phyloP scores from a whole-genome alignment of 305 asterid genomes.

The Solanum hybrid region DNA sequence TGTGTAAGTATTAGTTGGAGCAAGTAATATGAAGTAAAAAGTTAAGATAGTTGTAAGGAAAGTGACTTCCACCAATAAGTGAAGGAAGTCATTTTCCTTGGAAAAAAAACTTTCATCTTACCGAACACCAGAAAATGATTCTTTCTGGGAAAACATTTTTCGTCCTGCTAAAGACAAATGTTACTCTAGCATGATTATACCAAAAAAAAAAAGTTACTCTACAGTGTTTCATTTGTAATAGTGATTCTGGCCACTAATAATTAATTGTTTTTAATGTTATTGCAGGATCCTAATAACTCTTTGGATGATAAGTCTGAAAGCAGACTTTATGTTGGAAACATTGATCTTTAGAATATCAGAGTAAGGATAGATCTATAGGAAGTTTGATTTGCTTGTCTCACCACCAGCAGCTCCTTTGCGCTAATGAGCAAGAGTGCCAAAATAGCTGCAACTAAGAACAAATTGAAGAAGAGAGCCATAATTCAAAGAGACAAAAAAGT shows the following conservation, averaged over 20 bases:
- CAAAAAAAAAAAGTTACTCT: background rate
- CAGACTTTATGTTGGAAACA: constrained; percentile 74
- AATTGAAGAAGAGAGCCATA: constrained; percentile 38
- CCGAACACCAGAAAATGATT: background rate
- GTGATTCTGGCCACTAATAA: background rate
- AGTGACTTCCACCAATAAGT: background rate
- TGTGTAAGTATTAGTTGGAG: background rate
- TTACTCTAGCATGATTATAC: background rate
- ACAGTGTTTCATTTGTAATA: background rate
- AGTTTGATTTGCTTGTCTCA: too few species aligned
- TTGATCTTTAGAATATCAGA: constrained; percentile 73
- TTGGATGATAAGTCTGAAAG: constrained; percentile 50
- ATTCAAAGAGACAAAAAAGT: constrained; percentile 45
- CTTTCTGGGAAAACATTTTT: background rate
- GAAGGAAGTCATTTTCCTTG: background rate
- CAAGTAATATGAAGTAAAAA: background rate
- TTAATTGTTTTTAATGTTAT: background rate
- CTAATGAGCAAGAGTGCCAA: constrained; percentile 48
- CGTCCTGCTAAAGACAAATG: background rate
- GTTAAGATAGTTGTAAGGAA: background rate
- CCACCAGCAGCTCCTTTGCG: too few species aligned
- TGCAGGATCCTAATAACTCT: constrained; percentile 34
- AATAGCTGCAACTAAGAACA: constrained; percentile 79
- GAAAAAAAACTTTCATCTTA: background rate
- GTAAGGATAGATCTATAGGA: constrained; percentile 19